Evolutionary conservation across 805 yeast species (phyloP).

Genomic region (Nakazawaea pomicola): DNA sequence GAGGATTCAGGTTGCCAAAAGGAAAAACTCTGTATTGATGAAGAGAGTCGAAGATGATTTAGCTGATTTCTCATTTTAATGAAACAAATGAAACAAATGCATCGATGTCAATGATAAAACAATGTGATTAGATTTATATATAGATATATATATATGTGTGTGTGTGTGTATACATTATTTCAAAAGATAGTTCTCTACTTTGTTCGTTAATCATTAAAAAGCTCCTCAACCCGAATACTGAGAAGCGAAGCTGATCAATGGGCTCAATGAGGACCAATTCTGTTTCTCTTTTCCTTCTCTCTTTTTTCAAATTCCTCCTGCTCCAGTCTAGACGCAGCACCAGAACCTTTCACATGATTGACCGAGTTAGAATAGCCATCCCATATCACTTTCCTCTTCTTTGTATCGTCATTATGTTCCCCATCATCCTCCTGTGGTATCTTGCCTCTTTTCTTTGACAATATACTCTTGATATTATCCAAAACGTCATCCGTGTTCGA

Average conservation of each 20-base stretch:
- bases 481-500: constrained; percentile 55
- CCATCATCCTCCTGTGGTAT: constrained; percentile 9
- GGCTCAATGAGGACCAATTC: constrained; percentile 18
- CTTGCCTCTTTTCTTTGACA: constrained; percentile 25
- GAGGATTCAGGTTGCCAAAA: constrained; percentile 4
- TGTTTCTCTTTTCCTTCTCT: constrained; percentile 14
- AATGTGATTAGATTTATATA: neutral
- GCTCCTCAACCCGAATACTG: no score
- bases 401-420: constrained; percentile 13
- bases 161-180: neutral
- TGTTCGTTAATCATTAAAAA: no score
- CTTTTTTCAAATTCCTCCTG: constrained; percentile 20
- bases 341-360: constrained; percentile 19
- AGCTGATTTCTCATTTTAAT: constrained; percentile 8
- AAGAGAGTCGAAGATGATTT: constrained; percentile 8
- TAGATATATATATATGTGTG: constrained; percentile 1
- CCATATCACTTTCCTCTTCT: constrained; percentile 28
- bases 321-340: no score
- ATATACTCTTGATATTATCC: constrained; percentile 47
- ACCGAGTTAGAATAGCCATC: constrained; percentile 27
- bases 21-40: constrained; percentile 1
- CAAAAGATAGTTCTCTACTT: no score
- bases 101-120: neutral
- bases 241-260: no score
- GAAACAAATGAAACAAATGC: no score